Conservation (phyloP, 768 basidiomycete genomes). For the Boletus rubropictus region DNA sequence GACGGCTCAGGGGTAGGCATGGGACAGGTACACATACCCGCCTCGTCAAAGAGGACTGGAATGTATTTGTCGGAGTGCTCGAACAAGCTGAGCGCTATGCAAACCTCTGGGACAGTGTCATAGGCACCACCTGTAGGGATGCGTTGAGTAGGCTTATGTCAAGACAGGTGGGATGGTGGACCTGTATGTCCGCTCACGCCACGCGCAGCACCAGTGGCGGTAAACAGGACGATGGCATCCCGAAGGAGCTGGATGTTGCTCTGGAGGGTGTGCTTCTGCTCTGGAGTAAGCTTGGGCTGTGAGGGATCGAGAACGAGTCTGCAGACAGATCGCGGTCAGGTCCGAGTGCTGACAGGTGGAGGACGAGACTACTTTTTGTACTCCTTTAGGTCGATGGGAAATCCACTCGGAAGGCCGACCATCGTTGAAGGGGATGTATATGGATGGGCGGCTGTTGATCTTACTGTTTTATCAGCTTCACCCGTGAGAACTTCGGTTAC, state of each 20-base stretch:
- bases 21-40: constrained; percentile 44
- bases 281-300: constrained; percentile 54
- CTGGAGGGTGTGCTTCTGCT: constrained; percentile 53
- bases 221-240: constrained; percentile 83
- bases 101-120: constrained; percentile 81
- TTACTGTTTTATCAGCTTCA: constrained; percentile 19
- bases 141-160: neutral
- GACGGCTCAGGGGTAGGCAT: neutral
- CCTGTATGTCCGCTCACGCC: constrained; percentile 87
- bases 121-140: constrained; percentile 49
- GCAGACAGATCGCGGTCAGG: constrained; percentile 6
- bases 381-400: constrained; percentile 74
- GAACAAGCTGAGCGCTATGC: constrained; percentile 71
- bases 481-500: constrained; percentile 24
- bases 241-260: constrained; percentile 76
- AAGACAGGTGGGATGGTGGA: constrained; percentile 15
- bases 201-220: constrained; percentile 77
- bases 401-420: constrained; percentile 39
- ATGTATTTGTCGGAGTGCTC: constrained; percentile 55
- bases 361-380: constrained; percentile 57
- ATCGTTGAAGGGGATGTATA: constrained; percentile 22
- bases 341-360: neutral
- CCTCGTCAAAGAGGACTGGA: constrained; percentile 75
- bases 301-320: constrained; percentile 72
- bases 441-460: no score